These are phyloP conservation scores for Starmerella powellii DNA, from an alignment of 805 yeast genomes.

Conservation along the genomic window DNA sequence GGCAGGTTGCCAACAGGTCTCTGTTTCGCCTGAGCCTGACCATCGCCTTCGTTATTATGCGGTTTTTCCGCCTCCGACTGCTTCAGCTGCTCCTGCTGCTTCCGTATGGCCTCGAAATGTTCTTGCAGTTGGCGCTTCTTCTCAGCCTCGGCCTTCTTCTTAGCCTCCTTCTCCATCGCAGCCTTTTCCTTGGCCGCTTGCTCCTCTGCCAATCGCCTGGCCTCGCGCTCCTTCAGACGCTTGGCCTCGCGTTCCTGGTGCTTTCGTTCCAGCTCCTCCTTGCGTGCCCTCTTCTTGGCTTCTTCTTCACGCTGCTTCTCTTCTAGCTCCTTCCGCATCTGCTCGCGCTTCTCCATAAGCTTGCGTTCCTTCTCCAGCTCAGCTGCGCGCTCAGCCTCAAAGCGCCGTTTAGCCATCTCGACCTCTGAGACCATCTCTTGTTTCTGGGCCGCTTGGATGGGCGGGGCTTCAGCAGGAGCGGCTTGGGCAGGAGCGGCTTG, in stretches of 20 bases:
- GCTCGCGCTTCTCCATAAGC: slow-evolving; percentile 13
- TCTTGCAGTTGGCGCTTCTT: slow-evolving; percentile 8
- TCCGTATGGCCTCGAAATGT: too few relatives aligned
- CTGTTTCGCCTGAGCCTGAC: too few relatives aligned
- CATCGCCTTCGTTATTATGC: too few relatives aligned
- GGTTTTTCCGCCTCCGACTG: too few relatives aligned
- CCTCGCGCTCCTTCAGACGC: slow-evolving; percentile 7
- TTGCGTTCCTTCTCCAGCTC: slow-evolving; percentile 14
- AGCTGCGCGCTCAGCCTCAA: slow-evolving; percentile 15
- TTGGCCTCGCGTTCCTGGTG: slow-evolving; percentile 1
- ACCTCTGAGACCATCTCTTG: slow-evolving; percentile 27
- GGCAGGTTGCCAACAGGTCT: too few relatives aligned
- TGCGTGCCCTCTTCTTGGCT: neutral
- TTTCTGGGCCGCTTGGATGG: slow-evolving; percentile 19
- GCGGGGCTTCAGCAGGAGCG: too few relatives aligned
- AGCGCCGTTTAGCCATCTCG: slow-evolving; percentile 23
- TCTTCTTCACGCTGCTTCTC: neutral
- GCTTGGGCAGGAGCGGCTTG: neutral
- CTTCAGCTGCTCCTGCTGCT: neutral
- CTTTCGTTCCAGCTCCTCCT: neutral
- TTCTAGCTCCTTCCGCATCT: slow-evolving; percentile 6
- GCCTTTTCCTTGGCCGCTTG: neutral
- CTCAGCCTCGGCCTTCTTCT: neutral
- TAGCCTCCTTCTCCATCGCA: slow-evolving; percentile 1
- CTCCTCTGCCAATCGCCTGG: slow-evolving; percentile 3